Conservation (phyloP, 2,329 filamentous ascomycete genomes). For the Ceratocystis eucalypticola region DNA sequence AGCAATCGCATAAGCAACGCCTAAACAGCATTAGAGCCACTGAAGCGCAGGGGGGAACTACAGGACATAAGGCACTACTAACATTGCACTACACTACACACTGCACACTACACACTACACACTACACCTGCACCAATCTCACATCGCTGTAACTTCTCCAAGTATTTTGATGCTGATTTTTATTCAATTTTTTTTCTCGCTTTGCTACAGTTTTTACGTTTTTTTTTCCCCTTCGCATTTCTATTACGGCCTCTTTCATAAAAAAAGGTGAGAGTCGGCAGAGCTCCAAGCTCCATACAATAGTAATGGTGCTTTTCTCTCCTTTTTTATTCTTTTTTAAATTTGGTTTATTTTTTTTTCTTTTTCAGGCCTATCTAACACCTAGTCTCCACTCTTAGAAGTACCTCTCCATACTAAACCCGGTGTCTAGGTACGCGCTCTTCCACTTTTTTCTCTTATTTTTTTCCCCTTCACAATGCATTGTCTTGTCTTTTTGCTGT, state of each 20-base stretch:
- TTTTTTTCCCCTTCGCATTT: not conserved
- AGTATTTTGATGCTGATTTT: not conserved
- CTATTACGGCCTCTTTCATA: not conserved
- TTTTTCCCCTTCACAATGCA: not conserved
- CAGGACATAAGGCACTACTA: no score
- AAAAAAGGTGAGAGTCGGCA: no score
- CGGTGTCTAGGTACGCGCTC: constrained; percentile 4
- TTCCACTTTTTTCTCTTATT: not conserved
- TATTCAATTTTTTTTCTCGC: not conserved
- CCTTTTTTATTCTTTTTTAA: not conserved
- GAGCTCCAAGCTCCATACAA: no score
- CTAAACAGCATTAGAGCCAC: no score
- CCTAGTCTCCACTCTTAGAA: constrained; percentile 3
- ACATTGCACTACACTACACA: no score
- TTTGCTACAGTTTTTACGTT: not conserved
- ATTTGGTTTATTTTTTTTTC: not conserved
- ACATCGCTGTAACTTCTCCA: not conserved
- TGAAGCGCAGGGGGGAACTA: no score
- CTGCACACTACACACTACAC: not conserved
- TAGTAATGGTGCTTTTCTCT: not conserved
- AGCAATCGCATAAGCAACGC: no score
- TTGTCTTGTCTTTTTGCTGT: not conserved
- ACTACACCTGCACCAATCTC: not conserved
- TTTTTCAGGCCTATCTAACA: not conserved
- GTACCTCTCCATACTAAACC: constrained; percentile 8